Percentiles rank a stretch among this genome's conserved stretches.
Evolutionary conservation across 768 basidiomycete species (phyloP).

Genomic region (Pleurotus sapidus): DNA sequence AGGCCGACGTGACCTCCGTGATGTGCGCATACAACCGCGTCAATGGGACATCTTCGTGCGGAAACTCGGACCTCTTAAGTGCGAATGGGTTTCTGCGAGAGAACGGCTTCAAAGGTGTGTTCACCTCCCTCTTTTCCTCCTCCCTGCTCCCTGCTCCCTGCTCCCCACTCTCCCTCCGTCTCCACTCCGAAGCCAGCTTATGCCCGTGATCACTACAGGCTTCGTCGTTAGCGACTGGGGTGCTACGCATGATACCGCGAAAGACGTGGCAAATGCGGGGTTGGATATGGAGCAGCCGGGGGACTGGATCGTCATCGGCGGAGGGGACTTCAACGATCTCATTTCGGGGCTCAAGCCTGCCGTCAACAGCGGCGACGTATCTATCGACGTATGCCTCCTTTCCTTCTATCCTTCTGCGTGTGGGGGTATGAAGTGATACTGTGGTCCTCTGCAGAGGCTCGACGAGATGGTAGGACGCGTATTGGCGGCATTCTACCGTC

Average conservation of each 20-base stretch:
- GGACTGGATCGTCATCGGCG: slow-evolving; percentile 44
- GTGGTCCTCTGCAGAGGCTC: slow-evolving; percentile 26
- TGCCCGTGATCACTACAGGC: no score
- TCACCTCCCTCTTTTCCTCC: no score
- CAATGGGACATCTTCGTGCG: slow-evolving; percentile 64
- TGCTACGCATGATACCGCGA: slow-evolving; percentile 44
- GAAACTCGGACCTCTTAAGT: slow-evolving; percentile 49
- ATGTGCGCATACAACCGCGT: slow-evolving; percentile 56
- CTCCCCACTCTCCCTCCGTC: no score
- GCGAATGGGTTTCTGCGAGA: slow-evolving; percentile 34
- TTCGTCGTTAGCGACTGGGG: slow-evolving; percentile 53
- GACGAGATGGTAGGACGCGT: slow-evolving; percentile 46
- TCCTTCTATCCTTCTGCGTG: not conserved
- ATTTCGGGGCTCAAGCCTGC: slow-evolving; percentile 27
- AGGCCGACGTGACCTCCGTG: slow-evolving; percentile 48
- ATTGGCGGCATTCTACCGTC: slow-evolving; percentile 41
- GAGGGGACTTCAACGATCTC: slow-evolving; percentile 25
- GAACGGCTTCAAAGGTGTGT: slow-evolving; percentile 44
- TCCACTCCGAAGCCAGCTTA: no score
- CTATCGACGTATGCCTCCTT: slow-evolving; percentile 21
- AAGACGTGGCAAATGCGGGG: slow-evolving; percentile 44
- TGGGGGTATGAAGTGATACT: not conserved
- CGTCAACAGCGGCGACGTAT: slow-evolving; percentile 31
- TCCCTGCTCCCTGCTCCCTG: no score
- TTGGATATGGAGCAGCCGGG: slow-evolving; percentile 53